Percentiles rank a stretch among this genome's conserved stretches.
Conservation (phyloP, 257 asterid species). For the Datura wrightii region DNA sequence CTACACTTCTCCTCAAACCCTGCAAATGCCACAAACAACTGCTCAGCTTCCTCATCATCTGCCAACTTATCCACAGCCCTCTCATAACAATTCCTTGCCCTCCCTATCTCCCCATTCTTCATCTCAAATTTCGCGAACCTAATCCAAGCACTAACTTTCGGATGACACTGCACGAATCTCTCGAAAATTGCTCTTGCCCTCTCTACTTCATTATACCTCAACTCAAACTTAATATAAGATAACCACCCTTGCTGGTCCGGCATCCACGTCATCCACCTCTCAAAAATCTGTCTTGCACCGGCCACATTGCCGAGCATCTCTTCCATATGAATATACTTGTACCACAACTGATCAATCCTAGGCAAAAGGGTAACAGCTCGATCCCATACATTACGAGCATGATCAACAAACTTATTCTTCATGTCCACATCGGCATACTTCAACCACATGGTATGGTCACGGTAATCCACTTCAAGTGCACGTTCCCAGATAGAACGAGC, state of each 20-base stretch:
- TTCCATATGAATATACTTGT: constrained; percentile 93
- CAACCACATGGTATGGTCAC: constrained; percentile 87
- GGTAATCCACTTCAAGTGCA: constrained; percentile 79
- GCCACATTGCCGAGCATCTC: constrained; percentile 84
- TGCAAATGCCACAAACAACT: constrained; percentile 82
- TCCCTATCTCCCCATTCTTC: constrained; percentile 78
- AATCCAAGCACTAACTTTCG: constrained; percentile 80
- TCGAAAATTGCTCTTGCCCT: constrained; percentile 79
- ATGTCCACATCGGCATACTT: constrained; percentile 90
- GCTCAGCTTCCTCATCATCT: constrained; percentile 90
- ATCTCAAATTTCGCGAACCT: constrained; percentile 87
- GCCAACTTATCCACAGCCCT: constrained; percentile 82
- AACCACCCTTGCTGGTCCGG: constrained; percentile 97
- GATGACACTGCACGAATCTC: constrained; percentile 71
- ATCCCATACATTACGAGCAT: constrained; percentile 92
- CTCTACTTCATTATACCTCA: constrained; percentile 79
- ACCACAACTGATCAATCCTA: constrained; percentile 89
- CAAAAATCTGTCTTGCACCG: constrained; percentile 79
- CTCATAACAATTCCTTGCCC: constrained; percentile 74
- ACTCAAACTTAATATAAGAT: constrained; percentile 77
- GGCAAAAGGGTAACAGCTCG: constrained; percentile 76
- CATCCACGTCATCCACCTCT: constrained; percentile 91
- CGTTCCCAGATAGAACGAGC: constrained; percentile 97
- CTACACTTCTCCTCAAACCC: constrained; percentile 94
- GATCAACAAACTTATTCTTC: constrained; percentile 79